A percentile compares a stretch with the other conserved stretches of the same genome.
Evolutionary conservation across 73 alveolate genomes (phyloP).

Genomic region (Tetrahymena borealis): DNA sequence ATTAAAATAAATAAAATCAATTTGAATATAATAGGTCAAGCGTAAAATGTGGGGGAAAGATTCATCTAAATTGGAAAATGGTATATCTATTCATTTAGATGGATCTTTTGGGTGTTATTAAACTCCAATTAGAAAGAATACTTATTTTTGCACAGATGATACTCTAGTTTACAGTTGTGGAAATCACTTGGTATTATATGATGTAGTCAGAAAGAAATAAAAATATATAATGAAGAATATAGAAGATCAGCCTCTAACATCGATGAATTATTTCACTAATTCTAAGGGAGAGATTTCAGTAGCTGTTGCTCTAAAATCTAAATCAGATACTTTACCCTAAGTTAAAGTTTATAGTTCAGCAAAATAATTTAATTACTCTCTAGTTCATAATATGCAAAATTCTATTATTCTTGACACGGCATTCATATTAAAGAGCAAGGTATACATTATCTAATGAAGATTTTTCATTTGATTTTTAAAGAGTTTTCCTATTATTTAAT

Average conservation of each 20-base stretch:
- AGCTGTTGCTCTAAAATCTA: conserved; percentile 19
- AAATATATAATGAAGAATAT: conserved; percentile 26
- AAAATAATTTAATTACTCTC: conserved; percentile 3
- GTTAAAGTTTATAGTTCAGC: conserved; percentile 28
- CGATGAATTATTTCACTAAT: conserved; percentile 10
- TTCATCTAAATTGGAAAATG: neutral
- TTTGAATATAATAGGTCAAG: neutral
- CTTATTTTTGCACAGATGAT: conserved; percentile 26
- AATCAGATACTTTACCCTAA: conserved; percentile 11
- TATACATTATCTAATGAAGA: neutral
- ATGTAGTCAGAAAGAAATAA: conserved; percentile 13
- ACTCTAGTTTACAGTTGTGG: conserved; percentile 25
- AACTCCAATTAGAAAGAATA: conserved; percentile 22
- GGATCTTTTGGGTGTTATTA: conserved; percentile 25
- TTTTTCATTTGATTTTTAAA: too few species aligned
- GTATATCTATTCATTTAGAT: conserved; percentile 25
- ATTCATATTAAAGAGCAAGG: conserved; percentile 19
- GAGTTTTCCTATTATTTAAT: too few species aligned
- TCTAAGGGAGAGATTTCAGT: neutral
- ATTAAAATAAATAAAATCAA: too few species aligned
- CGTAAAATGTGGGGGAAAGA: neutral
- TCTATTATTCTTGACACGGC: conserved; percentile 8
- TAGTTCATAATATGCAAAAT: conserved; percentile 9
- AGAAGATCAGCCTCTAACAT: conserved; percentile 17
- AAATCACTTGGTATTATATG: conserved; percentile 29